Percentiles rank a stretch among this genome's conserved stretches.
Evolutionary conservation across 2,329 filamentous ascomycete genomes (phyloP).

Genomic region (Lojkania enalia): DNA sequence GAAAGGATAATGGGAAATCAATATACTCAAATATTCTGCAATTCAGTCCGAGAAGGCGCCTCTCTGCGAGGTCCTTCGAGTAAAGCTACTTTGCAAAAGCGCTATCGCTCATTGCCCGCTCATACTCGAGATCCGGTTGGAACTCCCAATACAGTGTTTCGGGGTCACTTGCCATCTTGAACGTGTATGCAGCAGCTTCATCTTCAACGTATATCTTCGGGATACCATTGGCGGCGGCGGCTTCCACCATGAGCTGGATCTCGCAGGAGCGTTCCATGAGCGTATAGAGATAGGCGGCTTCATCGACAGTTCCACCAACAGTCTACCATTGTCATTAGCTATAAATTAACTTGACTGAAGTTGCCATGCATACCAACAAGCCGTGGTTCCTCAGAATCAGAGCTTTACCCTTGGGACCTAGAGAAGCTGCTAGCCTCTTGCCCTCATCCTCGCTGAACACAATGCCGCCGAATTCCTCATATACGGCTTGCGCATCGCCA

Average conservation of each 20-base stretch:
- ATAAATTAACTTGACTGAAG: background rate
- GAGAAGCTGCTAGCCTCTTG: constrained; percentile 62
- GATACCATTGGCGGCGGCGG: constrained; percentile 60
- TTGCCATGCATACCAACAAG: constrained; percentile 52
- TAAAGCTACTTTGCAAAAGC: constrained; percentile 23
- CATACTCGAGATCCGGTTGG: constrained; percentile 56
- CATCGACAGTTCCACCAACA: constrained; percentile 72
- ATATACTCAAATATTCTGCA: too few relatives aligned
- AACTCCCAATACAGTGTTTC: constrained; percentile 57
- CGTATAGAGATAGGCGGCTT: constrained; percentile 71
- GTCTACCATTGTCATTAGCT: constrained; percentile 46
- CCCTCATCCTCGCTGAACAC: constrained; percentile 68
- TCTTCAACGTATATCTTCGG: constrained; percentile 60
- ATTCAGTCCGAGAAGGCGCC: too few relatives aligned
- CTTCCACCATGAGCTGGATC: constrained; percentile 69
- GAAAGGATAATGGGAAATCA: too few relatives aligned
- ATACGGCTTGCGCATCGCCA: constrained; percentile 65
- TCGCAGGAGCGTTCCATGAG: constrained; percentile 70
- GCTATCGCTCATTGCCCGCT: constrained; percentile 38
- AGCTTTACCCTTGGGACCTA: constrained; percentile 65
- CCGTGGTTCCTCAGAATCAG: constrained; percentile 73
- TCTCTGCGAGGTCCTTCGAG: too few relatives aligned
- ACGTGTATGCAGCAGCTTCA: constrained; percentile 59
- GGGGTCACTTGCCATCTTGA: constrained; percentile 52
- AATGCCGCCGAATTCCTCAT: constrained; percentile 66